Conservation (phyloP, 2,329 filamentous ascomycete species). For the Aciculosporium take region DNA sequence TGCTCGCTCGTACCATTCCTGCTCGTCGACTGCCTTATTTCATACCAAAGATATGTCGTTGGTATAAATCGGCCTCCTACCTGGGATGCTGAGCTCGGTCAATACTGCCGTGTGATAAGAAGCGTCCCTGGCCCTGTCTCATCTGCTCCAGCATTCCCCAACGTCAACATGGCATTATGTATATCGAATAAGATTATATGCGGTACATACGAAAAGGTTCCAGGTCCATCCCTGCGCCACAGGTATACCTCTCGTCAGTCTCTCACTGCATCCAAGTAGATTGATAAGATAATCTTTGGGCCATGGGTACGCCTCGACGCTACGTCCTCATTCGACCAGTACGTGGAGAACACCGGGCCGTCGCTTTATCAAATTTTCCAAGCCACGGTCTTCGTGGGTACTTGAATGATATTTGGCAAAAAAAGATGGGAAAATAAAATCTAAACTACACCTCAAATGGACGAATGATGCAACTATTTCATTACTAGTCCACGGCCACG, state of each 20-base stretch:
- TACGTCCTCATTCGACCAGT: too few relatives aligned
- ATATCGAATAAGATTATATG: background rate
- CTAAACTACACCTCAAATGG: too few relatives aligned
- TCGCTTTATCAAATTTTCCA: too few relatives aligned
- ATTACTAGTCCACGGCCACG: too few relatives aligned
- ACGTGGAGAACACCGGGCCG: background rate
- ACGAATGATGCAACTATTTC: too few relatives aligned
- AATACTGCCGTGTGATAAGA: background rate
- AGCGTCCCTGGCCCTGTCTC: background rate
- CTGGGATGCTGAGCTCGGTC: background rate
- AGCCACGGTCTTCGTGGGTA: too few relatives aligned
- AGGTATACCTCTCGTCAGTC: background rate
- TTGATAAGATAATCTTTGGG: conserved; percentile 7
- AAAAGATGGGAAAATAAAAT: too few relatives aligned
- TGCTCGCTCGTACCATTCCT: background rate
- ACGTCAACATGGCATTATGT: background rate
- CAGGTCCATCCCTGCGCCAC: conserved; percentile 3
- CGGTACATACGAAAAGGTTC: background rate
- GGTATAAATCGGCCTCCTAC: background rate
- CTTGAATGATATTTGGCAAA: too few relatives aligned
- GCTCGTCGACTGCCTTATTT: too few relatives aligned
- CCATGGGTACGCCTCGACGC: background rate
- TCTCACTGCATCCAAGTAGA: conserved; percentile 3
- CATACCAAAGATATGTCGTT: too few relatives aligned
- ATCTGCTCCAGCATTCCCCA: background rate